Conservation (phyloP, 2,329 filamentous ascomycete species). For the Apiospora kogelbergensis region DNA sequence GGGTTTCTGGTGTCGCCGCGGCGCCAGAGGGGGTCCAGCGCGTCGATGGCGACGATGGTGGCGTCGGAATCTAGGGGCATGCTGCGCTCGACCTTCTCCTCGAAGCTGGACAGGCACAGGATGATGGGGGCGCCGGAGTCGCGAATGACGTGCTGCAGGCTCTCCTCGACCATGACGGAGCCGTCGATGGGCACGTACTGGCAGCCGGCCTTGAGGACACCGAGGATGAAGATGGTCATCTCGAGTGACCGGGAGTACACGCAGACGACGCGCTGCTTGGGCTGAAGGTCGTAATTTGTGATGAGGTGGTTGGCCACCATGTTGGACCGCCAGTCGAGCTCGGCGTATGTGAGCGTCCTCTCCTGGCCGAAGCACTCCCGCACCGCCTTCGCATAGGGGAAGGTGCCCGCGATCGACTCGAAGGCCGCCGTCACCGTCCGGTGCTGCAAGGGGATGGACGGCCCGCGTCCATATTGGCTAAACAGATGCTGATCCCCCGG, state of each 20-base stretch:
- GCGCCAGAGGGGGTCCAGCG: conserved; percentile 4
- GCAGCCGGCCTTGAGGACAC: conserved; percentile 3
- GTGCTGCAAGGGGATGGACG: conserved; percentile 4
- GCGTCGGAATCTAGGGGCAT: conserved; percentile 5
- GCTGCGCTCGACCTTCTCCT: conserved; percentile 9
- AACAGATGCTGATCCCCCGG: conserved; percentile 10
- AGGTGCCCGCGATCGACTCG: conserved; percentile 2
- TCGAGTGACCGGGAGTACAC: conserved; percentile 6
- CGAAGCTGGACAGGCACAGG: conserved; percentile 4
- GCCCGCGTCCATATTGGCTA: conserved; percentile 10
- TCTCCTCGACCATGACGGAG: conserved; percentile 9
- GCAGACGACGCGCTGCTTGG: conserved; percentile 7
- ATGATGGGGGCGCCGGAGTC: conserved; percentile 2
- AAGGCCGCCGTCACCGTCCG: conserved; percentile 8
- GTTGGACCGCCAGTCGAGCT: conserved; percentile 8
- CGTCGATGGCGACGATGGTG: not conserved
- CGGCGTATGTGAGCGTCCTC: conserved; percentile 2
- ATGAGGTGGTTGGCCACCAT: conserved; percentile 9
- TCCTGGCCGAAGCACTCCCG: conserved; percentile 9
- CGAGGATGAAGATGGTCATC: conserved; percentile 4
- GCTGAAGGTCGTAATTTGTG: not conserved
- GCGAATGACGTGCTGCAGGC: conserved; percentile 7
- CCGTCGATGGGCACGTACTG: conserved; percentile 8
- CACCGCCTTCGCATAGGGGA: conserved; percentile 1
- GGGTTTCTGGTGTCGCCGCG: conserved; percentile 1